These are phyloP conservation scores for Candida railenensis DNA, from an alignment of 805 yeast genomes.

Conservation along the genomic window DNA sequence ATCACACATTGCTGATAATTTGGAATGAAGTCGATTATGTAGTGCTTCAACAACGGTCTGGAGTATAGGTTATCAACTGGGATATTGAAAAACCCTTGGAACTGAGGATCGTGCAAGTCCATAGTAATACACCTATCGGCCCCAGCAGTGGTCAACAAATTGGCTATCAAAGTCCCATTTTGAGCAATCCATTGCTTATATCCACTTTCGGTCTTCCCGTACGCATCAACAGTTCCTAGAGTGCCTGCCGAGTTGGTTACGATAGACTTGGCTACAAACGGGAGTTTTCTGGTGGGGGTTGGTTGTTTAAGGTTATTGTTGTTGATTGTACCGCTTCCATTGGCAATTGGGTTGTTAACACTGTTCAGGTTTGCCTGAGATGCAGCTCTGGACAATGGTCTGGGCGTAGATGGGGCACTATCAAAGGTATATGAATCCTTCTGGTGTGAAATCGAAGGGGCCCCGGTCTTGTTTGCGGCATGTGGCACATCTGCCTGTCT, in stretches of 20 bases:
- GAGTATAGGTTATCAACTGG: slow-evolving; percentile 94
- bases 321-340: not conserved
- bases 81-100: slow-evolving; percentile 94
- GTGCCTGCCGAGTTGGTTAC: slow-evolving; percentile 33
- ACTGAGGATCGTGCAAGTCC: slow-evolving; percentile 98
- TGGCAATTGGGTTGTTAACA: not conserved
- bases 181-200: slow-evolving; percentile 96
- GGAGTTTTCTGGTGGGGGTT: slow-evolving; percentile 7
- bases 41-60: slow-evolving; percentile 82
- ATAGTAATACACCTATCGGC: slow-evolving; percentile 96
- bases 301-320: slow-evolving; percentile 5
- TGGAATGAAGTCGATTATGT: slow-evolving; percentile 77
- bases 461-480: slow-evolving; percentile 61
- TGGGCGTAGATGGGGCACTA: slow-evolving; percentile 53
- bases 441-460: slow-evolving; percentile 48
- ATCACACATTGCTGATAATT: slow-evolving; percentile 79
- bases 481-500: slow-evolving; percentile 95
- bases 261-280: slow-evolving; percentile 22
- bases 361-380: not conserved
- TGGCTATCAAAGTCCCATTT: slow-evolving; percentile 89
- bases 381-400: slow-evolving; percentile 31
- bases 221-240: slow-evolving; percentile 32
- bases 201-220: slow-evolving; percentile 55
- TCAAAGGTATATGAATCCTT: slow-evolving; percentile 47
- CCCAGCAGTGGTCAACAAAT: slow-evolving; percentile 84